A percentile compares a stretch with the other conserved stretches of the same genome.
phyloP scores from a whole-genome alignment of 495 filamentous ascomycete species.

The Jackrogersella multiformis region DNA sequence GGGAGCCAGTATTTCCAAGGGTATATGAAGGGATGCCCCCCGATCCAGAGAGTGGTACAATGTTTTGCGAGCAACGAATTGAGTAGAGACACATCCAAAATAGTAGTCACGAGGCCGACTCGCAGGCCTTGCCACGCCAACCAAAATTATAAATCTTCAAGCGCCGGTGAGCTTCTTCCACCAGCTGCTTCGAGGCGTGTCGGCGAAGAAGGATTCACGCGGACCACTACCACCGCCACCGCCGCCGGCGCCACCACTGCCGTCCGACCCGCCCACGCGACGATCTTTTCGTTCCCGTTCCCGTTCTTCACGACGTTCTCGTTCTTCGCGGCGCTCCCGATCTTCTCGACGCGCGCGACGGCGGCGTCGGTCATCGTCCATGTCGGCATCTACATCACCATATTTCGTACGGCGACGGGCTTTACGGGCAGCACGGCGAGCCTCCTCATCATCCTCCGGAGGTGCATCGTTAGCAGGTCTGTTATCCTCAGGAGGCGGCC shows the following conservation, averaged over 20 bases:
- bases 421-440: slow-evolving; percentile 55
- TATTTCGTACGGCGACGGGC: slow-evolving; percentile 57
- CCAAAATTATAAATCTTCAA: slow-evolving; percentile 11
- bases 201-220: slow-evolving; percentile 52
- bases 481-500: slow-evolving; percentile 57
- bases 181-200: slow-evolving; percentile 63
- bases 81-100: slow-evolving; percentile 14
- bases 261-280: slow-evolving; percentile 50
- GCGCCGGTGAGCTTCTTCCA: slow-evolving; percentile 60
- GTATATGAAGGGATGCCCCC: slow-evolving; percentile 9
- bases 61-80: slow-evolving; percentile 1
- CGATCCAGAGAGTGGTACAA: slow-evolving; percentile 13
- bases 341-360: slow-evolving; percentile 58
- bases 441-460: slow-evolving; percentile 55
- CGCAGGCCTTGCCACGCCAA: not conserved
- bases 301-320: slow-evolving; percentile 46
- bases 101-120: slow-evolving; percentile 2
- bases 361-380: slow-evolving; percentile 57
- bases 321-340: slow-evolving; percentile 56
- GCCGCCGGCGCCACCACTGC: slow-evolving; percentile 56
- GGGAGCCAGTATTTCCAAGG: slow-evolving; percentile 1
- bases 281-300: slow-evolving; percentile 49
- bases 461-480: slow-evolving; percentile 41
- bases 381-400: slow-evolving; percentile 50
- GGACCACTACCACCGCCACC: slow-evolving; percentile 52